These are phyloP conservation scores for Leccinum pachyderme DNA, from an alignment of 1,284 basidiomycete species.

Conservation along the genomic window DNA sequence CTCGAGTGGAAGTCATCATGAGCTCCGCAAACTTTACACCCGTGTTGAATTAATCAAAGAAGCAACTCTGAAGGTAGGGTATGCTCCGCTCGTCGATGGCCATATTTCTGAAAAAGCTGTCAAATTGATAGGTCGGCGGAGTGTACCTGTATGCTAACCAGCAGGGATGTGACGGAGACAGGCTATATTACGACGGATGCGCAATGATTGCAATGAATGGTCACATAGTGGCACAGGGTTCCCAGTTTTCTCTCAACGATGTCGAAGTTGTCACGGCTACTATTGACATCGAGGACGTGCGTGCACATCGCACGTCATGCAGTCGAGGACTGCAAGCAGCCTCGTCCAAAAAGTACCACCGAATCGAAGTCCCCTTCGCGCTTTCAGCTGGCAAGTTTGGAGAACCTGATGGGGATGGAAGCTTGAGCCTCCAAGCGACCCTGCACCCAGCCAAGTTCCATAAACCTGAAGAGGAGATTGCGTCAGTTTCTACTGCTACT, in stretches of 20 bases:
- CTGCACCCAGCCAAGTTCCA: slow-evolving; percentile 74
- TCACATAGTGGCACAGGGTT: slow-evolving; percentile 88
- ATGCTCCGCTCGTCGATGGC: background rate
- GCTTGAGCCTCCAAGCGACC: slow-evolving; percentile 45
- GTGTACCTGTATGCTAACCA: slow-evolving; percentile 99
- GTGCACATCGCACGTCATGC: slow-evolving; percentile 79
- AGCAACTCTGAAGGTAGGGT: slow-evolving; percentile 84
- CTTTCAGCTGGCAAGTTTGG: slow-evolving; percentile 73
- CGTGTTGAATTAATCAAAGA: slow-evolving; percentile 96
- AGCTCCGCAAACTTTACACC: slow-evolving; percentile 89
- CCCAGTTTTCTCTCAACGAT: slow-evolving; percentile 93
- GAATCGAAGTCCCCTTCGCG: slow-evolving; percentile 77
- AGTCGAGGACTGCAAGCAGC: slow-evolving; percentile 92
- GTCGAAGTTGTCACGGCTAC: slow-evolving; percentile 96
- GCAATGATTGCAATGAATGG: slow-evolving; percentile 96
- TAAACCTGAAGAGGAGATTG: slow-evolving; percentile 94
- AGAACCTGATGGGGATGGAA: slow-evolving; percentile 48
- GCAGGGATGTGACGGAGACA: slow-evolving; percentile 97
- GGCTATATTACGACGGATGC: slow-evolving; percentile 97
- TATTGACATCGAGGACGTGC: slow-evolving; percentile 92
- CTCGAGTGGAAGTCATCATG: slow-evolving; percentile 96
- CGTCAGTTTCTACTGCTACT: slow-evolving; percentile 51
- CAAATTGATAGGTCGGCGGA: slow-evolving; percentile 73
- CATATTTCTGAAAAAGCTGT: background rate
- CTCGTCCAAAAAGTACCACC: slow-evolving; percentile 65